Evolutionary conservation across 2,329 filamentous ascomycete species (phyloP).

Genomic region (Cytospora leucostoma): DNA sequence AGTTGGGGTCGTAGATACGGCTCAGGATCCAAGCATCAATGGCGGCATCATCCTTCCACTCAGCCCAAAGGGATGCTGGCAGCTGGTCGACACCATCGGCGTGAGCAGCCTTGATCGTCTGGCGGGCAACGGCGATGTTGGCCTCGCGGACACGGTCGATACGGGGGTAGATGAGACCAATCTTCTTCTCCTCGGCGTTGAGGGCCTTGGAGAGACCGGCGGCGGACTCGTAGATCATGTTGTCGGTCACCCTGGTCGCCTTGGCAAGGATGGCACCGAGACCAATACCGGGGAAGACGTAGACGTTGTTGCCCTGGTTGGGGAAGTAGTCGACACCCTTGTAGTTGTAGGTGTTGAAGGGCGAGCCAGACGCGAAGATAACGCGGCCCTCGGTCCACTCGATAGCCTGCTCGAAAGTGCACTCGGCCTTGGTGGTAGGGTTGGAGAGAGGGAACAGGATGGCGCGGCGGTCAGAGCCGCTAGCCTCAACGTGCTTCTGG

Average conservation of each 20-base stretch:
- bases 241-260: slow-evolving; percentile 81
- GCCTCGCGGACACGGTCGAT: slow-evolving; percentile 92
- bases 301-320: slow-evolving; percentile 84
- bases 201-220: slow-evolving; percentile 77
- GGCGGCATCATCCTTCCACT: slow-evolving; percentile 70
- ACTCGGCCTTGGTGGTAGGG: slow-evolving; percentile 94
- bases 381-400: slow-evolving; percentile 86
- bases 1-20: slow-evolving; percentile 59
- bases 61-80: slow-evolving; percentile 67
- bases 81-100: slow-evolving; percentile 74
- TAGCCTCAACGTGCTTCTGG: slow-evolving; percentile 63
- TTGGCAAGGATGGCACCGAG: slow-evolving; percentile 91
- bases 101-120: slow-evolving; percentile 91
- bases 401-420: slow-evolving; percentile 92
- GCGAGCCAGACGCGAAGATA: slow-evolving; percentile 93
- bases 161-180: slow-evolving; percentile 86
- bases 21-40: slow-evolving; percentile 62
- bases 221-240: slow-evolving; percentile 96
- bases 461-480: slow-evolving; percentile 71
- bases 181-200: slow-evolving; percentile 76
- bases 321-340: slow-evolving; percentile 69
- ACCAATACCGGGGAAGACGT: slow-evolving; percentile 95
- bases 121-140: slow-evolving; percentile 79
- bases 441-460: slow-evolving; percentile 97
- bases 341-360: slow-evolving; percentile 74